Conservation (phyloP, 2,329 filamentous ascomycete species). For the Trichoderma brevicompactum region DNA sequence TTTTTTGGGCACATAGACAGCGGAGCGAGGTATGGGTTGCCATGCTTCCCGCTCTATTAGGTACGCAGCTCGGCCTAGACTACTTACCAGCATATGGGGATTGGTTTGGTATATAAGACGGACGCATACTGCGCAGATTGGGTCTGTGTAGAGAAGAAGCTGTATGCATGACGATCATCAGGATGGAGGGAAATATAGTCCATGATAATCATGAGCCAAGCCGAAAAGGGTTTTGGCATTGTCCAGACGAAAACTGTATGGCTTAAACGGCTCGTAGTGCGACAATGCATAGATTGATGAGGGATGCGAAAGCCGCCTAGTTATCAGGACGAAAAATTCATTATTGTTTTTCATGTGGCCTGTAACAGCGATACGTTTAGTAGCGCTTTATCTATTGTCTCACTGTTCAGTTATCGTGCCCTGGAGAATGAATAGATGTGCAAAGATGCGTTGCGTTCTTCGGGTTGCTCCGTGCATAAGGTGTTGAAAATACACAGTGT, state of each 20-base stretch:
- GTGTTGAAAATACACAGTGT: background rate
- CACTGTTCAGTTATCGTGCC: background rate
- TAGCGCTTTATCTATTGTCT: background rate
- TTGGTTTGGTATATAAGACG: conserved; percentile 17
- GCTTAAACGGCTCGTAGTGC: background rate
- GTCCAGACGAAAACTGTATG: background rate
- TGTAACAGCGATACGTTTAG: background rate
- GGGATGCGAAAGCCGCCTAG: background rate
- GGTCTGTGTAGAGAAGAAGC: background rate
- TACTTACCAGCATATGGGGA: conserved; percentile 13
- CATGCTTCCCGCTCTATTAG: conserved; percentile 1
- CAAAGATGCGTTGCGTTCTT: background rate
- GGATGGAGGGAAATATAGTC: background rate
- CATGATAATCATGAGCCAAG: background rate
- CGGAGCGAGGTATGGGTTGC: conserved; percentile 9
- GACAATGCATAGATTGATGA: background rate
- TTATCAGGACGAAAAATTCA: too few species aligned
- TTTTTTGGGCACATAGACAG: conserved; percentile 45
- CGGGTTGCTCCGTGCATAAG: background rate
- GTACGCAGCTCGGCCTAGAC: conserved; percentile 14
- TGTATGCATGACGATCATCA: background rate
- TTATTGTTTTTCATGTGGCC: background rate
- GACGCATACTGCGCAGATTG: background rate
- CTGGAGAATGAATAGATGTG: background rate
- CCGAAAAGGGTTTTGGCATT: background rate